phyloP scores from a whole-genome alignment of 306 rosid species.

The Sophora flavescens region DNA sequence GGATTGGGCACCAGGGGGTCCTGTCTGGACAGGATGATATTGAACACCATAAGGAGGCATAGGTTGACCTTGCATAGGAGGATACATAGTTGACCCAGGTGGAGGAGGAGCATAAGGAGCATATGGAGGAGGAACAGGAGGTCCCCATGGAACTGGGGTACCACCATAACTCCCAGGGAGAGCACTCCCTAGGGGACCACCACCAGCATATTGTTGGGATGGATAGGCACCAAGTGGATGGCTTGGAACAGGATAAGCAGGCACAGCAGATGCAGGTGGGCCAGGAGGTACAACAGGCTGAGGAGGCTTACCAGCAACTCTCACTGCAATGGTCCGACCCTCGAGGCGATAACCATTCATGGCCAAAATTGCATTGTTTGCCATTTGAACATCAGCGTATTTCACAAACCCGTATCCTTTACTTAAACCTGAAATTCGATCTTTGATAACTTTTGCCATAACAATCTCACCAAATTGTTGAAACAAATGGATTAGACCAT shows the following conservation, averaged over 20 bases:
- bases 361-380: conserved; percentile 83
- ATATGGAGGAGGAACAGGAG: conserved; percentile 87
- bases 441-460: conserved; percentile 98
- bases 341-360: conserved; percentile 97
- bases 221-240: conserved; percentile 88
- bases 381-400: conserved; percentile 92
- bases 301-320: conserved; percentile 98
- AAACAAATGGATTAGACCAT: conserved; percentile 84
- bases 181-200: conserved; percentile 79
- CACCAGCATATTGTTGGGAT: conserved; percentile 83
- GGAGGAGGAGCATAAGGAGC: conserved; percentile 86
- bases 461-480: conserved; percentile 95
- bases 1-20: conserved; percentile 84
- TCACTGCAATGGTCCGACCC: conserved; percentile 94
- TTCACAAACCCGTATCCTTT: conserved; percentile 98
- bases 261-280: conserved; percentile 76
- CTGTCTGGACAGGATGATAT: conserved; percentile 73
- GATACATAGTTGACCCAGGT: conserved; percentile 90
- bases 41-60: conserved; percentile 84
- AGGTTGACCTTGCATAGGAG: conserved; percentile 79
- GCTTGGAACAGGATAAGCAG: conserved; percentile 79
- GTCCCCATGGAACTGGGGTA: conserved; percentile 95
- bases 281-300: conserved; percentile 92
- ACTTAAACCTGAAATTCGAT: conserved; percentile 81
- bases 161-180: conserved; percentile 72